A percentile compares a stretch with the other conserved stretches of the same genome.
These are phyloP conservation scores for Leccinum disarticulatum DNA, from an alignment of 768 basidiomycete genomes.

Conservation along the genomic window DNA sequence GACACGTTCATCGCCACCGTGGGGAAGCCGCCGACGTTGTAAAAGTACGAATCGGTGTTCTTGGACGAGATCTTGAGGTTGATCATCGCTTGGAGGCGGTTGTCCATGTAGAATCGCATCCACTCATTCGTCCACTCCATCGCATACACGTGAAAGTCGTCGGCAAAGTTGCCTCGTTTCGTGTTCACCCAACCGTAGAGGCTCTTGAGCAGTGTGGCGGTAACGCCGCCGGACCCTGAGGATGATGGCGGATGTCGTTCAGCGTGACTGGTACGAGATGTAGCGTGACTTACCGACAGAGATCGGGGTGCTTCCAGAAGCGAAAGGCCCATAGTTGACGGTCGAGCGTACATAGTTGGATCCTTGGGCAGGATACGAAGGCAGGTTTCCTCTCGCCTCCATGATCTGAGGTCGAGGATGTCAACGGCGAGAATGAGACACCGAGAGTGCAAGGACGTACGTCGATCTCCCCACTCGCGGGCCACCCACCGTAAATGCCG, in stretches of 20 bases:
- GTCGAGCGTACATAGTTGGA: slow-evolving; percentile 52
- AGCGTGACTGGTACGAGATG: background rate
- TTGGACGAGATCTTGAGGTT: slow-evolving; percentile 45
- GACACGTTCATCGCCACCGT: slow-evolving; percentile 44
- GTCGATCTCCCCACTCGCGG: slow-evolving; percentile 57
- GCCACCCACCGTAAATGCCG: slow-evolving; percentile 42
- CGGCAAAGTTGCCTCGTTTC: slow-evolving; percentile 46
- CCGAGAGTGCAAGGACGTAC: slow-evolving; percentile 33
- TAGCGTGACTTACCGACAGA: slow-evolving; percentile 20
- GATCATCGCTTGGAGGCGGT: slow-evolving; percentile 50
- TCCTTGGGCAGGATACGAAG: slow-evolving; percentile 43
- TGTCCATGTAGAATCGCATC: slow-evolving; percentile 56
- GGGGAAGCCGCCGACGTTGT: slow-evolving; percentile 52
- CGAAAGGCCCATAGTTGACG: slow-evolving; percentile 67
- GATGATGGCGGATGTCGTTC: background rate
- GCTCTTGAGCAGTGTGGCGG: slow-evolving; percentile 30
- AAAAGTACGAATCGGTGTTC: slow-evolving; percentile 48
- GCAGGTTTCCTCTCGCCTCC: slow-evolving; percentile 52
- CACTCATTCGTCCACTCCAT: slow-evolving; percentile 60
- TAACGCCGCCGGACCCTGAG: slow-evolving; percentile 12
- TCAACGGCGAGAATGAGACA: background rate
- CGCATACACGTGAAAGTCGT: slow-evolving; percentile 52
- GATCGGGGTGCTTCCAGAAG: slow-evolving; percentile 33
- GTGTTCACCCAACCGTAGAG: slow-evolving; percentile 38
- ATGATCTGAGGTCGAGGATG: slow-evolving; percentile 40